phyloP scores from a whole-genome alignment of 2,329 filamentous ascomycete species.

The Fusarium tjaetaba region DNA sequence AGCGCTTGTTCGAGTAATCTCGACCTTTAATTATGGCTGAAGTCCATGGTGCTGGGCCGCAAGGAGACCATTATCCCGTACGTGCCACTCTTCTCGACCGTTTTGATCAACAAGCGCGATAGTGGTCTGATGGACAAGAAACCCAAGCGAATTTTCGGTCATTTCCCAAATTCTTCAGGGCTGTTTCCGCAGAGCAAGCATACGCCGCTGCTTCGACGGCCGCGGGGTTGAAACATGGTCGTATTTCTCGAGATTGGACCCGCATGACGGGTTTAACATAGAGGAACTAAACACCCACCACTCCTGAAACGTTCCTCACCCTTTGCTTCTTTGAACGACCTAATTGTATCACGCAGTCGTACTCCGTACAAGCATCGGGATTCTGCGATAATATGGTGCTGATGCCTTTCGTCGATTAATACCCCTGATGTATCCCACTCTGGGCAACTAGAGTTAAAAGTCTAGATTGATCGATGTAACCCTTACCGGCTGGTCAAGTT shows the following conservation, averaged over 20 bases:
- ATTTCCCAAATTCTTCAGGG: not conserved
- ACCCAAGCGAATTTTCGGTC: not conserved
- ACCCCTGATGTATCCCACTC: not conserved
- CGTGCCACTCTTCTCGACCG: not conserved
- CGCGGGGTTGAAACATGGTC: not conserved
- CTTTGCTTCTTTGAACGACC: slow-evolving; percentile 8
- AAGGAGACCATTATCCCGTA: not conserved
- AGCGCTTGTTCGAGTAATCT: not conserved
- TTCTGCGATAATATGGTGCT: not conserved
- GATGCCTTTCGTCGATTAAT: not conserved
- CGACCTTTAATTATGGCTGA: slow-evolving; percentile 4
- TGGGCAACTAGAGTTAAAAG: not conserved
- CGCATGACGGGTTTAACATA: slow-evolving; percentile 4
- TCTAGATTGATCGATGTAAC: slow-evolving; percentile 5
- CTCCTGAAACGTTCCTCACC: not conserved
- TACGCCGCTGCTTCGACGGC: not conserved
- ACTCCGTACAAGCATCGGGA: too few species aligned
- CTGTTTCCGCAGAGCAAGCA: not conserved
- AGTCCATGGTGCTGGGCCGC: slow-evolving; percentile 9
- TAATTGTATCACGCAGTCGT: not conserved
- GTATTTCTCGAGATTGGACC: slow-evolving; percentile 1
- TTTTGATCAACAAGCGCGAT: not conserved
- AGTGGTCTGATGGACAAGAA: not conserved
- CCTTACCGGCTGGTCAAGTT: not conserved
- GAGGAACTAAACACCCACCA: not conserved